Conservation (phyloP, 495 filamentous ascomycete genomes). For the Neurospora sp. region DNA sequence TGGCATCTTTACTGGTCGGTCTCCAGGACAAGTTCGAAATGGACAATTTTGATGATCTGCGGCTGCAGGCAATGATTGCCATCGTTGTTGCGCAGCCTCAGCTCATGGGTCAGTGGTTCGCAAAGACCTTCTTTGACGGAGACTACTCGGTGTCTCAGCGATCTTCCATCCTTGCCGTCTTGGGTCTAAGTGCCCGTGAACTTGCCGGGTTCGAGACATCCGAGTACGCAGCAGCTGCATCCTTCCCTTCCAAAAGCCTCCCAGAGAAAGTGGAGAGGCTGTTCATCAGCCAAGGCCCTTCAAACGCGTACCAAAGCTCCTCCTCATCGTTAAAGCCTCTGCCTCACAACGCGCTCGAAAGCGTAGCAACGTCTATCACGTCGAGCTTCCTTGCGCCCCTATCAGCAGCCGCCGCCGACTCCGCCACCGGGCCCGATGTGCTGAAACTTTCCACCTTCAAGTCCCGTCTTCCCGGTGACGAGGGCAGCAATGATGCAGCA, state of each 20-base stretch:
- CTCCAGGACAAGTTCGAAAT: conserved; percentile 73
- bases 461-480: conserved; percentile 19
- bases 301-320: conserved; percentile 5
- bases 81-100: conserved; percentile 65
- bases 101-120: conserved; percentile 73
- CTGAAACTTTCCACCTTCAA: conserved; percentile 59
- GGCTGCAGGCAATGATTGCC: conserved; percentile 76
- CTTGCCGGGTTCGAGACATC: conserved; percentile 69
- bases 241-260: conserved; percentile 66
- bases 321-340: conserved; percentile 37
- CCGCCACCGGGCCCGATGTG: conserved; percentile 63
- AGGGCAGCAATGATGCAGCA: neutral
- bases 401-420: conserved; percentile 59
- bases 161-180: conserved; percentile 64
- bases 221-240: conserved; percentile 33
- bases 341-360: conserved; percentile 48
- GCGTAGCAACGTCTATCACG: conserved; percentile 50
- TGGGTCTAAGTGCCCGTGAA: conserved; percentile 81
- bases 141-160: conserved; percentile 83
- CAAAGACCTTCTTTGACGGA: conserved; percentile 77
- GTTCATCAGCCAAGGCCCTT: conserved; percentile 21
- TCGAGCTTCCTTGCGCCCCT: conserved; percentile 68
- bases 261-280: conserved; percentile 47
- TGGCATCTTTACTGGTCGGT: conserved; percentile 64
- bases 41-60: conserved; percentile 63